These are phyloP conservation scores for Phytophthora agathidicida DNA, from an alignment of 352 stramenopile genomes.

Conservation along the genomic window DNA sequence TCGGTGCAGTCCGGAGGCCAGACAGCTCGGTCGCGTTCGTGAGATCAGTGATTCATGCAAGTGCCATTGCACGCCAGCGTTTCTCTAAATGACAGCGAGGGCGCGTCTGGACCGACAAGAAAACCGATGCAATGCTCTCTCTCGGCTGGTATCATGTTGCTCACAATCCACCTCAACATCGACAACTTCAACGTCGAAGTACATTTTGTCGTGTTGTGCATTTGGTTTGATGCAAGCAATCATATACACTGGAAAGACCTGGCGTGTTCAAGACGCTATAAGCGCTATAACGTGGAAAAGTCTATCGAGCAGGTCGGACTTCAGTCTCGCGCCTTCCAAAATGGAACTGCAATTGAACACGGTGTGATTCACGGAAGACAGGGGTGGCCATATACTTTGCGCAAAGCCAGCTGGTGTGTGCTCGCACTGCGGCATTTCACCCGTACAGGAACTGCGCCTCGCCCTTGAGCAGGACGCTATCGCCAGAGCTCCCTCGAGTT, in stretches of 20 bases:
- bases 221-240: neutral
- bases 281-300: conserved; percentile 10
- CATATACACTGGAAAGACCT: neutral
- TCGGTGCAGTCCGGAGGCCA: conserved; percentile 8
- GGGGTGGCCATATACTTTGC: neutral
- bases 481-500: conserved; percentile 19
- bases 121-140: conserved; percentile 11
- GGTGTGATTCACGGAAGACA: conserved; percentile 1
- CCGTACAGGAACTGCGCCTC: conserved; percentile 60
- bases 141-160: neutral
- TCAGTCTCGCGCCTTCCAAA: conserved; percentile 16
- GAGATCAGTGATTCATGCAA: conserved; percentile 11
- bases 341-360: conserved; percentile 15
- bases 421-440: conserved; percentile 22
- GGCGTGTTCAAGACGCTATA: no score
- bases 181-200: conserved; percentile 26
- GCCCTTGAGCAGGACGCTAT: conserved; percentile 51
- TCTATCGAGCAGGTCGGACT: neutral
- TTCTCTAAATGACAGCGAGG: conserved; percentile 7
- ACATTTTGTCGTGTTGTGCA: neutral
- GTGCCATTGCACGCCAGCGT: neutral
- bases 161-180: conserved; percentile 16
- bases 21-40: conserved; percentile 15
- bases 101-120: neutral
- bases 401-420: neutral